Conservation (phyloP, 2,329 filamentous ascomycete genomes). For the Raffaelea albimanens region DNA sequence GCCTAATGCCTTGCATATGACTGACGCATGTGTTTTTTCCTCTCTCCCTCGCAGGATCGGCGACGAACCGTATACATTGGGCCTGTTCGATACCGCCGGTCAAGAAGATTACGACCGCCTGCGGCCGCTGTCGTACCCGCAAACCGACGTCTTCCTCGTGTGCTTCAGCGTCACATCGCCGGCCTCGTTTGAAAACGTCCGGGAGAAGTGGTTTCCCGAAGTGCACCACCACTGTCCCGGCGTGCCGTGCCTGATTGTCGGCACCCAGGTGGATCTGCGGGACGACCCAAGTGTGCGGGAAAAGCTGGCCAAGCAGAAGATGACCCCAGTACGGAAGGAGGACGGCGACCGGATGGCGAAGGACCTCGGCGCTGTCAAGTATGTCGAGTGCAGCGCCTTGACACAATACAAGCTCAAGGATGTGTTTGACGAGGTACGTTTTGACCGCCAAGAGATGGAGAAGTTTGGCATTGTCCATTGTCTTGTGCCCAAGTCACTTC, state of each 20-base stretch:
- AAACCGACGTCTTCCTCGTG: slow-evolving; percentile 97
- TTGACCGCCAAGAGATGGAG: background rate
- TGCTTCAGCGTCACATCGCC: slow-evolving; percentile 98
- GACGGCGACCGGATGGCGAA: slow-evolving; percentile 95
- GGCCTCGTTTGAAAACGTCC: slow-evolving; percentile 97
- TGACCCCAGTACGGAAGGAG: slow-evolving; percentile 83
- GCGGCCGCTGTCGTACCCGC: slow-evolving; percentile 91
- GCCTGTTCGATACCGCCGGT: slow-evolving; percentile 95
- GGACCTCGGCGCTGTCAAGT: slow-evolving; percentile 95
- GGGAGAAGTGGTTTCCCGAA: slow-evolving; percentile 98
- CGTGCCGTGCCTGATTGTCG: slow-evolving; percentile 94
- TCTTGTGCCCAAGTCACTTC: too few relatives aligned
- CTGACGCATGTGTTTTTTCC: background rate
- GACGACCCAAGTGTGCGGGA: slow-evolving; percentile 81
- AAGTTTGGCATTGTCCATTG: too few relatives aligned
- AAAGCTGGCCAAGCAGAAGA: slow-evolving; percentile 92
- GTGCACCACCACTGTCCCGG: slow-evolving; percentile 98
- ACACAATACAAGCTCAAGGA: slow-evolving; percentile 99
- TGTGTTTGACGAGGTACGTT: slow-evolving; percentile 90
- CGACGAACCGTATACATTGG: slow-evolving; percentile 94
- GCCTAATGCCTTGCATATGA: too few relatives aligned
- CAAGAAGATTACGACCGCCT: slow-evolving; percentile 99
- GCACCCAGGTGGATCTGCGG: slow-evolving; percentile 92
- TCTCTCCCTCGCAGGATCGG: slow-evolving; percentile 63
- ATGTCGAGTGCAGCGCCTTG: slow-evolving; percentile 95